Base-by-base conservation (phyloP, 208 protist genomes). In the Naegleria fowleri region DNA sequence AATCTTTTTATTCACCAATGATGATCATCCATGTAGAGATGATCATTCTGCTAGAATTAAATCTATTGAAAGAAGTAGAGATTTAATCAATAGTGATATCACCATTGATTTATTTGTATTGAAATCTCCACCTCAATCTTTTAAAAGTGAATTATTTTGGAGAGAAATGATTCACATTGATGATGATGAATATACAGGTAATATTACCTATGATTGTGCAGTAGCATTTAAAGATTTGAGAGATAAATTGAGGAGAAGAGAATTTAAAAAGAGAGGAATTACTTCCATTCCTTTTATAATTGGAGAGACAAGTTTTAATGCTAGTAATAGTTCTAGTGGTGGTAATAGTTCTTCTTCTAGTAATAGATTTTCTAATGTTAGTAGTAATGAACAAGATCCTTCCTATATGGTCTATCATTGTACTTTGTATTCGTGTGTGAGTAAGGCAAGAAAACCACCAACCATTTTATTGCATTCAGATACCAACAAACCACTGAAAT, bases 1-100 rank as follows among this genome's bases (percentile, higher is more conserved):
- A 33, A 92, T 97, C 33, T 96, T 97, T 88, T 90, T 97, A 85
- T 97, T 97, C 90, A 97, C 96, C 55, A 94, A 97, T 84, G 92
- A 96, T 86, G 95, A 96, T 87, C 90, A 96, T 90, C 96, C 96
- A 39, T 95, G 93, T 39, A 38, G 86, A 5, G 94, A 93, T 38
- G 90, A 93, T 86, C 7, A 29, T 58, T n/a, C 67, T 5, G 93
- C 95, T 90, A 87, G 91, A 67, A 75, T 93, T 39, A 92, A 92
- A 76, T 96, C 95, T 91, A 52, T 92, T 48, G 91, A 91, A 22
- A 92, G 93, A 15, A 91, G 92, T 43, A 89, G 90, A n/a, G 93
- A 95, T 43, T 92, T 97, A 43, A 90, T 90, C 19, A 91, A 95
- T 52, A 84, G 84, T 22, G 95, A 94, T 11, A 95, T 96, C 0